phyloP scores from a whole-genome alignment of 2,329 filamentous ascomycete species.

The Diplodia corticola region DNA sequence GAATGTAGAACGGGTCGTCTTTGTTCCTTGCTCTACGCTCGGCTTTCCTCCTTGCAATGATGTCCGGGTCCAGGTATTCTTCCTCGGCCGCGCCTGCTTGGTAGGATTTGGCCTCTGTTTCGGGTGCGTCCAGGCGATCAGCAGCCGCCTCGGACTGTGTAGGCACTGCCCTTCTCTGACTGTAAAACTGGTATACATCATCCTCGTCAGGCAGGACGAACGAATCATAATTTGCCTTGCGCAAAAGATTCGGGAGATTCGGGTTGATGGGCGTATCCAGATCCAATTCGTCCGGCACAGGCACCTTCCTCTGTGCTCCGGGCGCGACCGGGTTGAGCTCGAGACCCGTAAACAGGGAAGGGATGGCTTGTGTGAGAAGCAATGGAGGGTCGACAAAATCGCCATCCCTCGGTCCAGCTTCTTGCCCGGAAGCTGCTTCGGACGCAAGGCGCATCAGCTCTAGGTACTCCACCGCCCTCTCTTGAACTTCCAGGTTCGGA shows the following conservation, averaged over 20 bases:
- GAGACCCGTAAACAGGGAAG: constrained; percentile 79
- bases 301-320: constrained; percentile 83
- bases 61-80: constrained; percentile 69
- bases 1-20: constrained; percentile 96
- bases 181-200: constrained; percentile 49
- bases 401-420: constrained; percentile 56
- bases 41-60: constrained; percentile 69
- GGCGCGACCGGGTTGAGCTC: constrained; percentile 89
- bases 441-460: constrained; percentile 84
- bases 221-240: constrained; percentile 48
- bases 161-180: constrained; percentile 40
- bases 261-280: constrained; percentile 80
- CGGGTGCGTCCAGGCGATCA: constrained; percentile 44
- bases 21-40: constrained; percentile 80
- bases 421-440: constrained; percentile 73
- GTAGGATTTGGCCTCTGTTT: constrained; percentile 43
- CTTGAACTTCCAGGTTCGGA: constrained; percentile 90
- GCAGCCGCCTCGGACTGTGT: constrained; percentile 39
- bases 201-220: constrained; percentile 44
- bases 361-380: constrained; percentile 86
- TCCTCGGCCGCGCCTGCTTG: constrained; percentile 45
- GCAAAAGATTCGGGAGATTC: constrained; percentile 67
- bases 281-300: constrained; percentile 72
- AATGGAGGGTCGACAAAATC: constrained; percentile 76
- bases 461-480: constrained; percentile 87